Evolutionary conservation across 768 basidiomycete species (phyloP).

Genomic region (Rhodotorula taiwanensis): DNA sequence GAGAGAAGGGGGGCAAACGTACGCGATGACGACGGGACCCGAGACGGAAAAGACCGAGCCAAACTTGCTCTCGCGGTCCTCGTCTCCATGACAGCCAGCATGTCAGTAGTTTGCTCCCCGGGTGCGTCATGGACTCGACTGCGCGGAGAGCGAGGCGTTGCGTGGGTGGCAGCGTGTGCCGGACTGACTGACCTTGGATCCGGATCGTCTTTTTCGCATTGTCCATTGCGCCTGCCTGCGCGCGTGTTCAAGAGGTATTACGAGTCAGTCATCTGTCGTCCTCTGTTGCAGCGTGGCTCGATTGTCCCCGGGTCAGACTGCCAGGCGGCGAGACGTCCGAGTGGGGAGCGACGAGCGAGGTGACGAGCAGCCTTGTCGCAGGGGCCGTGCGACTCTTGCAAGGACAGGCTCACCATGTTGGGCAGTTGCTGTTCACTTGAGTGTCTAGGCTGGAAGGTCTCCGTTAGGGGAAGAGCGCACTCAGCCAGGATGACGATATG

Average conservation of each 20-base stretch:
- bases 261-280: too few species aligned
- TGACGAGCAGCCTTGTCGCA: too few species aligned
- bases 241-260: too few species aligned
- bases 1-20: constrained; percentile 11
- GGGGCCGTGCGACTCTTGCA: too few species aligned
- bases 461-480: too few species aligned
- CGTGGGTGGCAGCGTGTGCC: background rate
- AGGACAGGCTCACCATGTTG: too few species aligned
- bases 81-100: constrained; percentile 18
- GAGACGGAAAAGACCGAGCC: constrained; percentile 92
- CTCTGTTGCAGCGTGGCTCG: too few species aligned
- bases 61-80: constrained; percentile 51
- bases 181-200: constrained; percentile 31
- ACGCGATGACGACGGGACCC: constrained; percentile 91
- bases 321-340: background rate
- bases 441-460: too few species aligned
- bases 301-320: background rate
- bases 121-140: too few species aligned
- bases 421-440: too few species aligned
- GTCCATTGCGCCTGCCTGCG: constrained; percentile 41
- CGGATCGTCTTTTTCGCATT: constrained; percentile 40
- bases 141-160: background rate
- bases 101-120: background rate
- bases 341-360: constrained; percentile 6
- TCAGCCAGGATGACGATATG: too few species aligned